Percentiles rank a stretch among this genome's conserved stretches.
Evolutionary conservation across 352 stramenopile genomes (phyloP).

Genomic region (Saprolegnia parasitica): DNA sequence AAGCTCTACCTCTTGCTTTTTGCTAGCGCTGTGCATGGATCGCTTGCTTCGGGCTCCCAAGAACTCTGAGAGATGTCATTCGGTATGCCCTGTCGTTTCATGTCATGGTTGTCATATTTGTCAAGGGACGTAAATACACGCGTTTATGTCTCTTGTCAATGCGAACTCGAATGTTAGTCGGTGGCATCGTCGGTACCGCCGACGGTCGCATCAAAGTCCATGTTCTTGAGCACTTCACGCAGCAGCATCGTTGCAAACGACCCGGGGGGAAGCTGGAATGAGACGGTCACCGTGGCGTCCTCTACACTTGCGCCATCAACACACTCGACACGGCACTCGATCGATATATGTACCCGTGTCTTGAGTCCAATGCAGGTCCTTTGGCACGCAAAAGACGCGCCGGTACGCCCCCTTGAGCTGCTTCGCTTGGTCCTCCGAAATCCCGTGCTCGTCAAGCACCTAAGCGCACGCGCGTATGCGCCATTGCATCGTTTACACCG

Average conservation of each 20-base stretch:
- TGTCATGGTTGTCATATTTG: too few species aligned
- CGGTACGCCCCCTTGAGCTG: conserved; percentile 63
- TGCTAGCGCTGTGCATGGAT: too few species aligned
- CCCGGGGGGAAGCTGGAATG: conserved; percentile 56
- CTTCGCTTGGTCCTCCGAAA: conserved; percentile 36
- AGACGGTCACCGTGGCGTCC: conserved; percentile 32
- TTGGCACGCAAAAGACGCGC: conserved; percentile 39
- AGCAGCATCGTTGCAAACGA: conserved; percentile 80
- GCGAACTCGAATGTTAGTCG: too few species aligned
- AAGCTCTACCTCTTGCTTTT: too few species aligned
- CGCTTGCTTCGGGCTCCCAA: too few species aligned
- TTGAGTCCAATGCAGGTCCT: conserved; percentile 39
- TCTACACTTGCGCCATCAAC: conserved; percentile 3
- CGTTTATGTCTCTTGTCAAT: too few species aligned
- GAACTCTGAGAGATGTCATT: too few species aligned
- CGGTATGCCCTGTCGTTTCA: too few species aligned
- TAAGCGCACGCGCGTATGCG: conserved; percentile 29
- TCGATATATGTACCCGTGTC: conserved; percentile 11
- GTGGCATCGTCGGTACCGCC: neutral
- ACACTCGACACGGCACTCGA: too few species aligned
- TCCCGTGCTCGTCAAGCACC: conserved; percentile 49
- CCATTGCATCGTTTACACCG: neutral
- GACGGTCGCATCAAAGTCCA: conserved; percentile 39
- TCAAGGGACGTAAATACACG: too few species aligned
- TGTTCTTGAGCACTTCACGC: conserved; percentile 50